phyloP scores from a whole-genome alignment of 441 rosid genomes.

The Populus hybrid region DNA sequence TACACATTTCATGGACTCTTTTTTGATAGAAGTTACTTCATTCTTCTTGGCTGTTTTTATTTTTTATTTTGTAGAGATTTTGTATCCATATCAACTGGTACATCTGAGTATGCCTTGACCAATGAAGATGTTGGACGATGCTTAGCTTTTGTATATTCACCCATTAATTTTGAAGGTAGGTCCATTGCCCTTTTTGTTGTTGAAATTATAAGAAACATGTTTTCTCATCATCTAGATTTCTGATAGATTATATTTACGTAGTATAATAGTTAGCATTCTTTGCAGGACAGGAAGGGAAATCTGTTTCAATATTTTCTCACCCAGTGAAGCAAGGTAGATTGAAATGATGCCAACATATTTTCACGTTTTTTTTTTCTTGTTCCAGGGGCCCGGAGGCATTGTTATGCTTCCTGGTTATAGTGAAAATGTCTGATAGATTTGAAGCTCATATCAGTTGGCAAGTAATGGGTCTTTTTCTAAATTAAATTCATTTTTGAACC shows the following conservation, averaged over 20 bases:
- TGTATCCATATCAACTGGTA: conserved; percentile 64
- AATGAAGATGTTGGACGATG: conserved; percentile 85
- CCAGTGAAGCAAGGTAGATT: conserved; percentile 77
- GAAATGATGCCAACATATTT: conserved; percentile 8
- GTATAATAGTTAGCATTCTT: conserved; percentile 16
- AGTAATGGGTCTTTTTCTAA: too few species aligned
- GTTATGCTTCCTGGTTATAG: too few species aligned
- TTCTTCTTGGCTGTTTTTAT: background rate
- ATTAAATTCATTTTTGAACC: too few species aligned
- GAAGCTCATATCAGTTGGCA: too few species aligned
- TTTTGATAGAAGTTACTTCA: background rate
- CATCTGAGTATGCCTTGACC: conserved; percentile 75
- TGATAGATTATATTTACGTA: conserved; percentile 3
- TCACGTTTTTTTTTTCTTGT: background rate
- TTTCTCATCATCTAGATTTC: conserved; percentile 18
- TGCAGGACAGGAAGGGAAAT: conserved; percentile 94
- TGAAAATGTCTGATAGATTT: too few species aligned
- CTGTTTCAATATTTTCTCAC: conserved; percentile 57
- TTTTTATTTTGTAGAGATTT: conserved; percentile 49
- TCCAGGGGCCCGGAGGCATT: too few species aligned
- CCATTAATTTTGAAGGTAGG: conserved; percentile 93
- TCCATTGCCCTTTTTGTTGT: conserved; percentile 22
- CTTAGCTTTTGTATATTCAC: conserved; percentile 78
- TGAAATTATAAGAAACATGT: conserved; percentile 6
- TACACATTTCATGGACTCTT: background rate